A percentile compares a stretch with the other conserved stretches of the same genome.
Evolutionary conservation across 305 asterid species (phyloP).

Genomic region (Fraxinus xanthoxyloides): DNA sequence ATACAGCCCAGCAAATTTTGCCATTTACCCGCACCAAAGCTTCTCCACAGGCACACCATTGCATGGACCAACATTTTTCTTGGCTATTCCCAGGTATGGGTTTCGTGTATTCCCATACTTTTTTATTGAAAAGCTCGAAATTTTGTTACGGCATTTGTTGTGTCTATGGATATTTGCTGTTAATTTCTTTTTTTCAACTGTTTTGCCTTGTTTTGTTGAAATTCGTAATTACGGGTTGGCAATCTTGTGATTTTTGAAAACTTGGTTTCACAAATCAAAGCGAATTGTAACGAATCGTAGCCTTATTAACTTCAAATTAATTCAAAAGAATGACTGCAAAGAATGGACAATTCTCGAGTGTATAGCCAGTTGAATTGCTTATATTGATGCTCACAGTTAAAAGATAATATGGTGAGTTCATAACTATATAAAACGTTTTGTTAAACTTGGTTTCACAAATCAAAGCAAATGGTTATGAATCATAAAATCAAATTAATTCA

Average conservation of each 20-base stretch:
- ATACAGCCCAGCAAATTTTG: not conserved
- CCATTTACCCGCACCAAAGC: not conserved
- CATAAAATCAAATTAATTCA: not conserved
- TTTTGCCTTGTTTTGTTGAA: not conserved
- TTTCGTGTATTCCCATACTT: not conserved
- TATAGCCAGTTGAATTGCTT: no score
- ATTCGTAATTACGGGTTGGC: not conserved
- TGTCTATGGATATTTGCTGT: not conserved
- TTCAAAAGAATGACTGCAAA: not conserved
- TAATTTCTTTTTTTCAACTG: not conserved
- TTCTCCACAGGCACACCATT: not conserved
- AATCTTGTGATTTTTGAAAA: not conserved
- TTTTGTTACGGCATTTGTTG: not conserved
- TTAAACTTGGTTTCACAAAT: not conserved
- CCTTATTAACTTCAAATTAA: not conserved
- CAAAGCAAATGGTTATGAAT: not conserved
- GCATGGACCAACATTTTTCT: not conserved
- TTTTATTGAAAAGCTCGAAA: not conserved
- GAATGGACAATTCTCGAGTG: not conserved
- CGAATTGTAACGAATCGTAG: not conserved
- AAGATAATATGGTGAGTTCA: no score
- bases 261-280: not conserved
- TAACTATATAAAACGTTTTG: no score
- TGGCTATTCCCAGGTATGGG: conserved; percentile 16
- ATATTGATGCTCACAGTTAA: no score